These are phyloP conservation scores for Penicillium canariense DNA, from an alignment of 495 filamentous ascomycete species.

Conservation along the genomic window DNA sequence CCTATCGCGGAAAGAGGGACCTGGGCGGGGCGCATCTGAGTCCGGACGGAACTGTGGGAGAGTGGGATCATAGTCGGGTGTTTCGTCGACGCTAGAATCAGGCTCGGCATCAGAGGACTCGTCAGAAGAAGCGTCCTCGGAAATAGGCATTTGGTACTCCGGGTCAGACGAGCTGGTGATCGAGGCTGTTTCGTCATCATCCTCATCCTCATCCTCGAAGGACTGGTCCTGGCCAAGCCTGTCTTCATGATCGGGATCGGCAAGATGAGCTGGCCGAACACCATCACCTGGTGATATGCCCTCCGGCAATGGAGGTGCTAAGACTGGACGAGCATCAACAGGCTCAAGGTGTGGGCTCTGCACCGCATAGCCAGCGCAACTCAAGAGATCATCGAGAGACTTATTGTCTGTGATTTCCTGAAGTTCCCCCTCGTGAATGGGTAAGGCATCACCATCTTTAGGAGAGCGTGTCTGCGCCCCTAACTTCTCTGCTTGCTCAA, in stretches of 20 bases:
- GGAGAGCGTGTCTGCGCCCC: conserved; percentile 17
- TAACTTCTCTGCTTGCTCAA: conserved; percentile 44
- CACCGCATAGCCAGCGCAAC: conserved; percentile 49
- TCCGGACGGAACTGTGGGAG: conserved; percentile 69
- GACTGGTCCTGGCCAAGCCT: conserved; percentile 11
- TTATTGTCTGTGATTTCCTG: conserved; percentile 20
- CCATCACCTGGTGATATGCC: conserved; percentile 23
- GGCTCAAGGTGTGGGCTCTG: conserved; percentile 24
- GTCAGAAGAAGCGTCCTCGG: conserved; percentile 16
- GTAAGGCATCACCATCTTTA: conserved; percentile 5
- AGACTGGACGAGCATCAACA: conserved; percentile 18
- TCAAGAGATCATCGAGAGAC: conserved; percentile 50
- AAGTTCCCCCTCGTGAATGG: conserved; percentile 26
- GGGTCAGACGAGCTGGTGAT: conserved; percentile 9
- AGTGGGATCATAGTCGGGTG: conserved; percentile 57
- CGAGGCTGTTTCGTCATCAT: conserved; percentile 19
- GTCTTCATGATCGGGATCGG: conserved; percentile 18
- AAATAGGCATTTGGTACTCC: conserved; percentile 15
- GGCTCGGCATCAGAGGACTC: conserved; percentile 19
- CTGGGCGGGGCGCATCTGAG: conserved; percentile 18
- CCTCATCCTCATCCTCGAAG: conserved; percentile 15
- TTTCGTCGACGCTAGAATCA: conserved; percentile 1
- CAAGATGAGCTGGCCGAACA: conserved; percentile 28
- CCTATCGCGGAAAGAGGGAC: conserved; percentile 17
- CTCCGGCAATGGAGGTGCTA: conserved; percentile 24